A percentile compares a stretch with the other conserved stretches of the same genome.
phyloP scores from a whole-genome alignment of 768 basidiomycete species.

The Suillus tomentosus region DNA sequence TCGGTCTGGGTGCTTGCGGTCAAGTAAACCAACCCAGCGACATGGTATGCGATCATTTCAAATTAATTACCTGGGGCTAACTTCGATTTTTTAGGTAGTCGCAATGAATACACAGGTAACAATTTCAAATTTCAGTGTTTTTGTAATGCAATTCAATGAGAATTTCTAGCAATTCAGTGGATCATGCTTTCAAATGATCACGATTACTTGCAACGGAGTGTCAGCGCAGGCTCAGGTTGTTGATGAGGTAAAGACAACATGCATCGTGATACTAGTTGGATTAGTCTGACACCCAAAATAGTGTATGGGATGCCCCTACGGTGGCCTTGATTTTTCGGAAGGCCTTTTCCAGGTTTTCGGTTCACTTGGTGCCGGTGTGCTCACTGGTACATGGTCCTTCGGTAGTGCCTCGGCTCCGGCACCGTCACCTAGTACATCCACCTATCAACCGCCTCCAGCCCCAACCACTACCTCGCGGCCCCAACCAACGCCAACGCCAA shows the following conservation, averaged over 20 bases:
- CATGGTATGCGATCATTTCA: slow-evolving; percentile 30
- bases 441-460: slow-evolving; percentile 27
- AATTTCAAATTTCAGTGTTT: neutral
- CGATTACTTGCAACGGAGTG: slow-evolving; percentile 61
- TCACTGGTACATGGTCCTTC: slow-evolving; percentile 62
- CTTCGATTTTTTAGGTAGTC: slow-evolving; percentile 46
- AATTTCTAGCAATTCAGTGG: slow-evolving; percentile 54
- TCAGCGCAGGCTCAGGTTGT: slow-evolving; percentile 56
- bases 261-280: neutral
- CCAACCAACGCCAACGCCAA: slow-evolving; percentile 12
- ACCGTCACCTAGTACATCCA: slow-evolving; percentile 16
- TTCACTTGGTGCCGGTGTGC: slow-evolving; percentile 47
- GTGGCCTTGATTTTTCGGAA: slow-evolving; percentile 67
- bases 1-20: slow-evolving; percentile 49
- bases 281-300: slow-evolving; percentile 26
- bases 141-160: neutral
- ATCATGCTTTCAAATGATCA: slow-evolving; percentile 63
- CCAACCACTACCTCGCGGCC: slow-evolving; percentile 21
- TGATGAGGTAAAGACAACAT: slow-evolving; percentile 51
- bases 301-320: slow-evolving; percentile 68
- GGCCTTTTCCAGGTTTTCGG: slow-evolving; percentile 70
- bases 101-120: slow-evolving; percentile 40
- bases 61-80: slow-evolving; percentile 3
- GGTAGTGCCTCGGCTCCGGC: slow-evolving; percentile 17
- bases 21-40: slow-evolving; percentile 29